Evolutionary conservation across 176 grass and related monocot species (phyloP), one percentile per base, ranked within the genome.

Genomic region (Guadua angustifolia): DNA sequence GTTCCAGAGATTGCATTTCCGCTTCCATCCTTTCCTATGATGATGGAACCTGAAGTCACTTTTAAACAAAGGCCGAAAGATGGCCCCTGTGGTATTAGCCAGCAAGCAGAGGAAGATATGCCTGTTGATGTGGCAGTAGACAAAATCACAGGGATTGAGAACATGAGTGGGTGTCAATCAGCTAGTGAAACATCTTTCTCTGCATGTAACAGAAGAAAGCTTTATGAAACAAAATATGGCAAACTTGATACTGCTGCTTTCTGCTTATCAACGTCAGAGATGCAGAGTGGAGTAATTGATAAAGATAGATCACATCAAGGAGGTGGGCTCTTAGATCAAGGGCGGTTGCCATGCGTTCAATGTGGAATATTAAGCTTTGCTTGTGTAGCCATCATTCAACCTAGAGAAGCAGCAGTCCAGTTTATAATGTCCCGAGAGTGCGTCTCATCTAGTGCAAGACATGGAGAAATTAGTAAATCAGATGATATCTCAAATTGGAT

Each of bases 301-400:
- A 90, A 75, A 66, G 76, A 79, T 64, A 81, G 13, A 78, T 51
- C 78, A 68, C 66, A 85, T 66, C 79, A 63, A 75, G 81, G 70
- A 74, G 72, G 80, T 21, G 91, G 93, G 36, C 70, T 99, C 29
- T 86, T 99, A 84, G 93, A 99, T 83, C 93, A 94, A 90, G 96
- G 96, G 71, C 69, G 92, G 55, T 86, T 99, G 75, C 94, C 96
- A 45, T 99, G 96, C 47, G 93, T 99, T 58, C 90, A 93, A 72
- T 99, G 96, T 83, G 93, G 96, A 64, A 95, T 99, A 88, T 85
- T 99, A 89, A 99, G 91, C 68, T 99, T 92, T 92, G 89, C 89
- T 67, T 99, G 96, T 83, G 88, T 95, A 78, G 96, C 93, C 52
- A 86, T 99, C 15, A 82, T 99, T 90, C 91, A 93, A 87, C 96